These are phyloP conservation scores for Orbilia brochopaga DNA, from an alignment of 2,329 filamentous ascomycete genomes.

Conservation along the genomic window DNA sequence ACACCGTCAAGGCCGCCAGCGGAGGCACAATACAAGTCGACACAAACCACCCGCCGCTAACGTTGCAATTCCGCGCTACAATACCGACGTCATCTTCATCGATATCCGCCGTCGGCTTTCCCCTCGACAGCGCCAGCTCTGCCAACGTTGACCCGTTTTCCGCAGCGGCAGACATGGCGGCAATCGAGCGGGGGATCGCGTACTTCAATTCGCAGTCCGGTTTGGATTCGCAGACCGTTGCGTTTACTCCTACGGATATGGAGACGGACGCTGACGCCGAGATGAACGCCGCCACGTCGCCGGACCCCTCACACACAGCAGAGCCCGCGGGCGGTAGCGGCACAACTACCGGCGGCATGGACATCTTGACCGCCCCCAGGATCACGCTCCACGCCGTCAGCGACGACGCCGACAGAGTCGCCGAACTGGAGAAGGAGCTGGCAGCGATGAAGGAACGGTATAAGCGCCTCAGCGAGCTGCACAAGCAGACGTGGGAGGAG, in stretches of 20 bases:
- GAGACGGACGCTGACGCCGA: neutral
- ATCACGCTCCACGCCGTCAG: slow-evolving; percentile 27
- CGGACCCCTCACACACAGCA: too few relatives aligned
- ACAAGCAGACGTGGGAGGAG: slow-evolving; percentile 54
- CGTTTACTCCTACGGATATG: neutral
- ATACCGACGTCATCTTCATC: slow-evolving; percentile 2
- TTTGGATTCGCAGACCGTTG: neutral
- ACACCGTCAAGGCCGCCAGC: slow-evolving; percentile 52
- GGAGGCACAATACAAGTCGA: slow-evolving; percentile 44
- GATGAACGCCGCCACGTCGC: too few relatives aligned
- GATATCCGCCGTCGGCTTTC: too few relatives aligned
- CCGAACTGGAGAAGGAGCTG: slow-evolving; percentile 53
- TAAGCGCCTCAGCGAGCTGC: slow-evolving; percentile 53
- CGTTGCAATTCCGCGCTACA: slow-evolving; percentile 39
- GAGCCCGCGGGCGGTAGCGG: neutral
- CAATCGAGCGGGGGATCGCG: slow-evolving; percentile 35
- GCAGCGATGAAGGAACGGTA: slow-evolving; percentile 53
- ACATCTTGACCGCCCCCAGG: neutral
- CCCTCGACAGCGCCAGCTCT: neutral
- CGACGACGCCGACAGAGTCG: slow-evolving; percentile 51
- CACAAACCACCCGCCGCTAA: slow-evolving; percentile 32
- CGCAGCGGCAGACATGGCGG: slow-evolving; percentile 48
- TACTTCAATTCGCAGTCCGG: slow-evolving; percentile 27
- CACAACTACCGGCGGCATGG: neutral
- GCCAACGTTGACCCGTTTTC: slow-evolving; percentile 48